Percentiles rank a stretch among this genome's conserved stretches.
phyloP scores from a whole-genome alignment of 305 asterid species.

The Rubia peregrina region DNA sequence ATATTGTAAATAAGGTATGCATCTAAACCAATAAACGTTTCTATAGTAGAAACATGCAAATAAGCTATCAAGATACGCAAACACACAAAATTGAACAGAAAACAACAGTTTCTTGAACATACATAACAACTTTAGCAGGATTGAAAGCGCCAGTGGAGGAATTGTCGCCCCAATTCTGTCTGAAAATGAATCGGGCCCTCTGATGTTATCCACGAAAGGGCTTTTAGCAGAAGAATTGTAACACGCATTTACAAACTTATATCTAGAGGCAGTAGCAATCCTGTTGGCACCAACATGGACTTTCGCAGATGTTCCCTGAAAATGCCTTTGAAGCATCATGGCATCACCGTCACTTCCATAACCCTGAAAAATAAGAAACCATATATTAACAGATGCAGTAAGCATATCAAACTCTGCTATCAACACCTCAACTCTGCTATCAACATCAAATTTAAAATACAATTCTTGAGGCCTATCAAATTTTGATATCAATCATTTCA shows the following conservation, averaged over 20 bases:
- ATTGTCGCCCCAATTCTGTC: constrained; percentile 73
- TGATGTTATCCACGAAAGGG: constrained; percentile 18
- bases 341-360: constrained; percentile 94
- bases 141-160: constrained; percentile 73
- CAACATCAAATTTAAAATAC: neutral
- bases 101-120: constrained; percentile 22
- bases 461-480: neutral
- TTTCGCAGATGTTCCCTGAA: constrained; percentile 44
- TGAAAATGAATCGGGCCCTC: constrained; percentile 17
- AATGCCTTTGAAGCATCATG: constrained; percentile 78
- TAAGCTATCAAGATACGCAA: too few species aligned
- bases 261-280: constrained; percentile 46
- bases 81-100: too few species aligned
- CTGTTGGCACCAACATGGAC: constrained; percentile 80
- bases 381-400: neutral
- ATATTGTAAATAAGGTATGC: neutral
- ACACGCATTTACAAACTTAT: constrained; percentile 32
- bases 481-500: too few species aligned
- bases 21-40: too few species aligned
- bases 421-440: neutral
- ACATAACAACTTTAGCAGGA: constrained; percentile 90
- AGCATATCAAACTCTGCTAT: neutral
- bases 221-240: constrained; percentile 15
- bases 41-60: too few species aligned
- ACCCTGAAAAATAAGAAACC: constrained; percentile 40